phyloP scores from a whole-genome alignment of 164 flowering plant genomes.

The Nelumbo lutea region DNA sequence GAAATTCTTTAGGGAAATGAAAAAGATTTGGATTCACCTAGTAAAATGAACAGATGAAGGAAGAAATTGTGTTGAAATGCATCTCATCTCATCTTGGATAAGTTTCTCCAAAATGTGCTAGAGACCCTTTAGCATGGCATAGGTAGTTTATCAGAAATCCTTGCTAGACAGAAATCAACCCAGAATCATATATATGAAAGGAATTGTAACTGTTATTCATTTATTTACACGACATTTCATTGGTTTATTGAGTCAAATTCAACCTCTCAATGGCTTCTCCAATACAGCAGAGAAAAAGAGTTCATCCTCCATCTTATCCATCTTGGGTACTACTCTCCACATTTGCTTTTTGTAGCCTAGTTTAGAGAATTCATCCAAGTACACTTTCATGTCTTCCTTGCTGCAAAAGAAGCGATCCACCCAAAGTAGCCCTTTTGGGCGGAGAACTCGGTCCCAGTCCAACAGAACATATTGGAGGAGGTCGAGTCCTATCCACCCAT shows the following conservation, averaged over 20 bases:
- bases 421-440: conserved; percentile 37
- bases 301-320: conserved; percentile 31
- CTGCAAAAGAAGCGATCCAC: conserved; percentile 34
- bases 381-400: conserved; percentile 23
- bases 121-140: background rate
- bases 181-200: background rate
- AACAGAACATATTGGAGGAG: conserved; percentile 37
- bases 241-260: background rate
- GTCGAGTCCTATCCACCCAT: conserved; percentile 37
- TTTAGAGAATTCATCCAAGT: conserved; percentile 24
- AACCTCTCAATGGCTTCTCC: conserved; percentile 24
- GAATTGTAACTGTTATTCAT: background rate
- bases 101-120: background rate
- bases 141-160: too few species aligned
- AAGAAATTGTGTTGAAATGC: background rate
- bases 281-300: conserved; percentile 35
- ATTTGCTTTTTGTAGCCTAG: conserved; percentile 24
- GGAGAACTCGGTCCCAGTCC: conserved; percentile 32
- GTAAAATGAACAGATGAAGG: background rate
- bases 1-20: conserved; percentile 33
- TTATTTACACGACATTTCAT: background rate
- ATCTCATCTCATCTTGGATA: background rate
- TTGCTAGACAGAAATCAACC: background rate
- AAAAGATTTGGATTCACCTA: background rate
- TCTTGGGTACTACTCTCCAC: conserved; percentile 34